Evolutionary conservation across 345 rosid species (phyloP).

Genomic region (Dovyalis caffra): DNA sequence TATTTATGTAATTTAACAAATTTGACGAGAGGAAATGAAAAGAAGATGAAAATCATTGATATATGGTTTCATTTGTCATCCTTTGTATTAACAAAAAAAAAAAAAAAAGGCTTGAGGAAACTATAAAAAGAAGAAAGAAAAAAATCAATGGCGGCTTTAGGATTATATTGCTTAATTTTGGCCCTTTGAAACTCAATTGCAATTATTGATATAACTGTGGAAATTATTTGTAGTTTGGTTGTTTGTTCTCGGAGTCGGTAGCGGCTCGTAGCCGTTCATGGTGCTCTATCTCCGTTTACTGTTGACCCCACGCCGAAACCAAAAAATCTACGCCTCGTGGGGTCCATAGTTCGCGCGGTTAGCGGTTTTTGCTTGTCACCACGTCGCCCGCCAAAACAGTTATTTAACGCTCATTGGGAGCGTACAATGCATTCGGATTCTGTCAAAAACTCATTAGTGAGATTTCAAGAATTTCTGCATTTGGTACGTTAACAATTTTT

Average conservation of each 20-base stretch:
- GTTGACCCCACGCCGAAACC: conserved; percentile 1
- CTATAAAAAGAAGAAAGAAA: too few relatives aligned
- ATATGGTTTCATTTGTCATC: too few relatives aligned
- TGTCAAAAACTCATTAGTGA: too few relatives aligned
- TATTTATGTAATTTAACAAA: too few relatives aligned
- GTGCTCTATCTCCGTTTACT: not conserved
- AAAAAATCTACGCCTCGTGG: not conserved
- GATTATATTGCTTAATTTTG: not conserved
- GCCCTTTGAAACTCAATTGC: not conserved
- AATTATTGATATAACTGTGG: not conserved
- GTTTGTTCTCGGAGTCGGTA: not conserved
- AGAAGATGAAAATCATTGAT: too few relatives aligned
- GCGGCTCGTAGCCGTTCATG: conserved; percentile 26
- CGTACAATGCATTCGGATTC: too few relatives aligned
- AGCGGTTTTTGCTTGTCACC: not conserved
- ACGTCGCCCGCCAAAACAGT: not conserved
- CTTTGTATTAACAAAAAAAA: too few relatives aligned
- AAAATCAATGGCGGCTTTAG: not conserved
- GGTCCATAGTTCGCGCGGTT: not conserved
- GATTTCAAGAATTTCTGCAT: too few relatives aligned
- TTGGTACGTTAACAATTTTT: too few relatives aligned
- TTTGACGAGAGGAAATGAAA: too few relatives aligned
- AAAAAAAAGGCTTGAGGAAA: too few relatives aligned
- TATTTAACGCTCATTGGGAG: not conserved
- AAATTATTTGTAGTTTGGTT: not conserved